Conservation (phyloP, 2,329 filamentous ascomycete species). For the Penicillium sp. region DNA sequence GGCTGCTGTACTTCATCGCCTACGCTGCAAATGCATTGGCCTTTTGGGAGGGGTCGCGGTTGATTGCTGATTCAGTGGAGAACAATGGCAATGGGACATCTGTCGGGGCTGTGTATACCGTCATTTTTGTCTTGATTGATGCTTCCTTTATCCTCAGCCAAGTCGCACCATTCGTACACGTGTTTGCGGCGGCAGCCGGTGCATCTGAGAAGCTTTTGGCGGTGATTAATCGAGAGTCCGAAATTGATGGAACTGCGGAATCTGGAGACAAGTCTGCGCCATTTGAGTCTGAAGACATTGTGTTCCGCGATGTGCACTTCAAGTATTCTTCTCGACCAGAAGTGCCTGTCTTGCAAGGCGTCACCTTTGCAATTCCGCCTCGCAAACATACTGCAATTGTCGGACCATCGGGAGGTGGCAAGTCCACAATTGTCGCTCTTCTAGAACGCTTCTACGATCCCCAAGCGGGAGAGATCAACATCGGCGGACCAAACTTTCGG, state of each 20-base stretch:
- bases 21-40: slow-evolving; percentile 67
- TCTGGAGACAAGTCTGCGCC: slow-evolving; percentile 26
- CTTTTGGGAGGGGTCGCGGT: slow-evolving; percentile 66
- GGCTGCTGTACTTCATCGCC: slow-evolving; percentile 66
- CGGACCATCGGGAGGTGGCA: slow-evolving; percentile 55
- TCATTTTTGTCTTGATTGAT: slow-evolving; percentile 42
- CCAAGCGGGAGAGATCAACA: slow-evolving; percentile 29
- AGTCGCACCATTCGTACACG: slow-evolving; percentile 44
- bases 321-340: slow-evolving; percentile 41
- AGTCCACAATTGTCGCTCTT: slow-evolving; percentile 49
- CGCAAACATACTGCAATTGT: slow-evolving; percentile 48
- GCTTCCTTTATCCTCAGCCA: slow-evolving; percentile 42
- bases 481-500: slow-evolving; percentile 33
- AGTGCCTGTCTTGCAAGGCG: slow-evolving; percentile 35
- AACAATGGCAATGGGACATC: slow-evolving; percentile 23
- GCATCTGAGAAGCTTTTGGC: slow-evolving; percentile 60
- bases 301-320: slow-evolving; percentile 39
- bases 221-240: slow-evolving; percentile 57
- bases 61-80: slow-evolving; percentile 46
- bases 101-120: slow-evolving; percentile 39
- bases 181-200: slow-evolving; percentile 51
- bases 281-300: slow-evolving; percentile 28
- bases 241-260: slow-evolving; percentile 46
- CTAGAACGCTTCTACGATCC: slow-evolving; percentile 43
- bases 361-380: slow-evolving; percentile 36